Evolutionary conservation across 768 basidiomycete species (phyloP).

Genomic region (Crassisporium funariophilum): DNA sequence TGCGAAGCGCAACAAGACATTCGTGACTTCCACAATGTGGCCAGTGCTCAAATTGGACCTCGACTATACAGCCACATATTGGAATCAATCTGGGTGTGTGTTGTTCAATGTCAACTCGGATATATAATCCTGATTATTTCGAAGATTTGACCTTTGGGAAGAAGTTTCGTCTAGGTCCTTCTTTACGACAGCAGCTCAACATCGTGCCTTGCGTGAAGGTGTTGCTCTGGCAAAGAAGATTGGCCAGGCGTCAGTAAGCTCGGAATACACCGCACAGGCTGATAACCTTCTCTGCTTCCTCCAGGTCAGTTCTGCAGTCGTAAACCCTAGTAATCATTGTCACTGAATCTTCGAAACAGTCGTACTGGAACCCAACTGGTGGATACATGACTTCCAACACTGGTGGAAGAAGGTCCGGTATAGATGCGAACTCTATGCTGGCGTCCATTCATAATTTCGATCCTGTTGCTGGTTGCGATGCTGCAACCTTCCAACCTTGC

Average conservation of each 20-base stretch:
- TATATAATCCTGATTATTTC: too few species aligned
- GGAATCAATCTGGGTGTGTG: constrained; percentile 71
- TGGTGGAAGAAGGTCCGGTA: constrained; percentile 71
- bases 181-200: constrained; percentile 78
- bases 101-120: too few species aligned
- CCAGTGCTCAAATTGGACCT: constrained; percentile 73
- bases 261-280: constrained; percentile 59
- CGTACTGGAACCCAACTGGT: constrained; percentile 69
- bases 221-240: constrained; percentile 55
- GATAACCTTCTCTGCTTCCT: constrained; percentile 67
- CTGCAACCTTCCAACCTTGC: constrained; percentile 79
- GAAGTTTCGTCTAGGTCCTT: constrained; percentile 69
- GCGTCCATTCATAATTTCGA: constrained; percentile 83
- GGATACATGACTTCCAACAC: constrained; percentile 78
- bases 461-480: constrained; percentile 69
- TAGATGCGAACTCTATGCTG: constrained; percentile 72
- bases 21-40: constrained; percentile 60
- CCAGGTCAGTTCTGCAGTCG: constrained; percentile 42
- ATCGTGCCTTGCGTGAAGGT: constrained; percentile 70
- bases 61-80: constrained; percentile 67
- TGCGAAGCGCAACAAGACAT: constrained; percentile 48
- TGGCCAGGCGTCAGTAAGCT: constrained; percentile 45
- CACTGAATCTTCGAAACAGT: constrained; percentile 41
- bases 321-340: constrained; percentile 1
- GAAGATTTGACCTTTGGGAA: constrained; percentile 78